A percentile compares a stretch with the other conserved stretches of the same genome.
phyloP scores from a whole-genome alignment of 352 stramenopile genomes.

The Halophytophthora polymorphica region DNA sequence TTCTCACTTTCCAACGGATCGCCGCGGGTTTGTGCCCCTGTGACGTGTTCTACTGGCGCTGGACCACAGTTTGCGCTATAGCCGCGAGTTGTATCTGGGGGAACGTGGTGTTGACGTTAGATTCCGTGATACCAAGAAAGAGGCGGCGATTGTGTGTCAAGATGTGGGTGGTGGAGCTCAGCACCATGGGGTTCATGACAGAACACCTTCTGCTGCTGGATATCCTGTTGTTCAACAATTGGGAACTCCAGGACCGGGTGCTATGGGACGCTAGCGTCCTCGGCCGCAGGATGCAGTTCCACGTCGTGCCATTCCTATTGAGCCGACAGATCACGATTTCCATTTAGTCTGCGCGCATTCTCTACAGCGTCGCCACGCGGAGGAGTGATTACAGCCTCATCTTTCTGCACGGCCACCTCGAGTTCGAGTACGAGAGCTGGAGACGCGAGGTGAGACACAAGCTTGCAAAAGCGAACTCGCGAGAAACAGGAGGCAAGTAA shows the following conservation, averaged over 20 bases:
- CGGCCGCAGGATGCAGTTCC: background rate
- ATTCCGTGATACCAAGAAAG: conserved; percentile 16
- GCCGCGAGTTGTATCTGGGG: background rate
- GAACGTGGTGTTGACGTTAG: conserved; percentile 4
- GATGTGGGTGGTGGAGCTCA: conserved; percentile 4
- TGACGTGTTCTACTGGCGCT: conserved; percentile 8
- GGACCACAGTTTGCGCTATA: conserved; percentile 1
- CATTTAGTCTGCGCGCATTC: conserved; percentile 11
- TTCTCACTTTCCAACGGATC: conserved; percentile 5
- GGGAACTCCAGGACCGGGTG: conserved; percentile 9
- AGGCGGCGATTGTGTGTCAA: conserved; percentile 10
- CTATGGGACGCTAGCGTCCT: conserved; percentile 5
- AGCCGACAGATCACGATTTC: conserved; percentile 12
- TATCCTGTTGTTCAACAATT: conserved; percentile 1
- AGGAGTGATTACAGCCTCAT: conserved; percentile 12
- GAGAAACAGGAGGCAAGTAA: no score
- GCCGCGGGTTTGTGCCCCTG: background rate
- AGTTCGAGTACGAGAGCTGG: conserved; percentile 20
- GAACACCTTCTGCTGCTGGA: conserved; percentile 6
- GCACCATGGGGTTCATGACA: background rate
- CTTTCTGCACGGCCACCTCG: conserved; percentile 12
- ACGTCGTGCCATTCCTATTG: conserved; percentile 5
- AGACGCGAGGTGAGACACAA: conserved; percentile 2
- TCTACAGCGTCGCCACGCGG: conserved; percentile 8
- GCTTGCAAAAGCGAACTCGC: no score